Evolutionary conservation across 2,329 filamentous ascomycete genomes (phyloP).

Genomic region (Claviceps sp.): DNA sequence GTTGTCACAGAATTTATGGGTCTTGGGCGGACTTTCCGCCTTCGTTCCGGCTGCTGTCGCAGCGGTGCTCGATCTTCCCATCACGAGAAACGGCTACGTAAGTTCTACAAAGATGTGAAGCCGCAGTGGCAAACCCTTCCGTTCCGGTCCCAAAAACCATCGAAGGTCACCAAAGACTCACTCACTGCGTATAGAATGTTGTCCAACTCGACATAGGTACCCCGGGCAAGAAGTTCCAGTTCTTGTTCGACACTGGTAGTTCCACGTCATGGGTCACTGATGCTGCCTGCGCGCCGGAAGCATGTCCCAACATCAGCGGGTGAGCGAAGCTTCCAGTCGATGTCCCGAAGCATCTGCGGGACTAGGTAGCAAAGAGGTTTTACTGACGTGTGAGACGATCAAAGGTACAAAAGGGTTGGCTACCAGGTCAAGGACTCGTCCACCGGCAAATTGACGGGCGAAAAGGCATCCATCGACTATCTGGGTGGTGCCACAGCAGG

Average conservation of each 20-base stretch:
- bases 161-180: background rate
- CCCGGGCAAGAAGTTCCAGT: constrained; percentile 13
- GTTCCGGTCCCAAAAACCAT: background rate
- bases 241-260: constrained; percentile 24
- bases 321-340: constrained; percentile 5
- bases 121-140: background rate
- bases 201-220: constrained; percentile 11
- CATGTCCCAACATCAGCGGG: constrained; percentile 14
- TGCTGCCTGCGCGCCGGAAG: constrained; percentile 10
- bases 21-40: background rate
- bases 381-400: background rate
- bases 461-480: constrained; percentile 14
- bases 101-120: background rate
- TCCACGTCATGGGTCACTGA: constrained; percentile 21
- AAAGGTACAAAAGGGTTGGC: constrained; percentile 14
- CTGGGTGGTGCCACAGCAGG: constrained; percentile 18
- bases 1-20: background rate
- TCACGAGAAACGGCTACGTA: background rate
- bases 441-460: constrained; percentile 11
- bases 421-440: constrained; percentile 17
- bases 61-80: background rate
- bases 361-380: background rate
- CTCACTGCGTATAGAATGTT: background rate
- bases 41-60: background rate
- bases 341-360: background rate